Percentiles rank a stretch among this genome's conserved stretches.
Evolutionary conservation across 2,329 filamentous ascomycete genomes (phyloP).

Genomic region (Emergomyces orientalis): DNA sequence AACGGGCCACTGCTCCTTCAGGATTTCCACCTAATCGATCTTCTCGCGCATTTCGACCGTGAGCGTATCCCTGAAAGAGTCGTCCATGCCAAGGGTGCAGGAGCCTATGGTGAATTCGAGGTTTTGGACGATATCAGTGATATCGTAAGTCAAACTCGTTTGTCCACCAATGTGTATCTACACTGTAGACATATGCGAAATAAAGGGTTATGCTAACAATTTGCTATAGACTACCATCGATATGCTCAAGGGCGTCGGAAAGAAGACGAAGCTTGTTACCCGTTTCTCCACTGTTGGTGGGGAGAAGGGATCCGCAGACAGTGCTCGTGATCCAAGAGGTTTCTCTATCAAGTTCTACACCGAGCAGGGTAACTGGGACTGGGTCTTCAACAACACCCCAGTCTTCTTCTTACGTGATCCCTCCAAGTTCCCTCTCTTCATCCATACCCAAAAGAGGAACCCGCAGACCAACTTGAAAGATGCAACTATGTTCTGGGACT

Average conservation of each 20-base stretch:
- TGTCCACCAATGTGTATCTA: neutral
- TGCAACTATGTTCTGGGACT: constrained; percentile 63
- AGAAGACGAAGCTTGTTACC: constrained; percentile 57
- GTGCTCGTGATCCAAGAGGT: constrained; percentile 61
- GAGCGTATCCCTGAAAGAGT: constrained; percentile 36
- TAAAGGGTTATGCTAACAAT: constrained; percentile 7
- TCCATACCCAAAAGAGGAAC: constrained; percentile 67
- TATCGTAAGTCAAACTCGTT: constrained; percentile 24
- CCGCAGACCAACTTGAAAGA: constrained; percentile 60
- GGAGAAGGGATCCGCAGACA: constrained; percentile 62
- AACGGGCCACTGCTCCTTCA: constrained; percentile 54
- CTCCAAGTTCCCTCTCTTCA: constrained; percentile 63
- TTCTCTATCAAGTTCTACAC: constrained; percentile 67
- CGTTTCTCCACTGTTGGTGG: constrained; percentile 70
- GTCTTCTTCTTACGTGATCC: constrained; percentile 69
- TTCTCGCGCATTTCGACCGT: constrained; percentile 41
- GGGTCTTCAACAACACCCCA: constrained; percentile 50
- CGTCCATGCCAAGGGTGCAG: constrained; percentile 37
- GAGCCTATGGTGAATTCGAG: constrained; percentile 36
- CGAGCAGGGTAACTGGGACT: constrained; percentile 64
- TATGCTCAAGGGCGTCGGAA: constrained; percentile 52
- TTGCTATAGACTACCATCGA: constrained; percentile 31
- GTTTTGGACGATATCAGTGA: constrained; percentile 44
- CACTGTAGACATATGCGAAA: neutral
- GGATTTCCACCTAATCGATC: constrained; percentile 57